Percentiles rank a stretch among this genome's conserved stretches.
These are phyloP conservation scores for Lippia alba DNA, from an alignment of 305 asterid genomes.

Conservation along the genomic window DNA sequence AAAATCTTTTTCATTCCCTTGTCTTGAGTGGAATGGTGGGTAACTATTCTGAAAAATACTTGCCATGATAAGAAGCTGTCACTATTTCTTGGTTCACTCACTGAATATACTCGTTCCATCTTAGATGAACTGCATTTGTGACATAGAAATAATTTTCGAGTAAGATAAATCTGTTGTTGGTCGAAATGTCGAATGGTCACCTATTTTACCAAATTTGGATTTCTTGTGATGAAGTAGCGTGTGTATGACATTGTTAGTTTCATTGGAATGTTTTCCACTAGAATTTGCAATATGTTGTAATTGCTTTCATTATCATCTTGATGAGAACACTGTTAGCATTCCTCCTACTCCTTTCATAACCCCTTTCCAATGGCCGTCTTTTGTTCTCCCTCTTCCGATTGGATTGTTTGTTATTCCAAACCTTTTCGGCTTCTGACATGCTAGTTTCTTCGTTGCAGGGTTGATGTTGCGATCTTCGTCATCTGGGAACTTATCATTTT, in stretches of 20 bases:
- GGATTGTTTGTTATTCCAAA: too few species aligned
- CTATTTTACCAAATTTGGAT: neutral
- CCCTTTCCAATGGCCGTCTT: too few species aligned
- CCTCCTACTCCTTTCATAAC: too few species aligned
- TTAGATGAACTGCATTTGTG: conserved; percentile 4
- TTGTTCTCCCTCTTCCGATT: too few species aligned
- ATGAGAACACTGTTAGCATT: too few species aligned
- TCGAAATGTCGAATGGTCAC: neutral
- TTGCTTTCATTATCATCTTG: neutral
- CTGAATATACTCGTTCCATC: neutral
- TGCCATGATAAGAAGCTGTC: neutral
- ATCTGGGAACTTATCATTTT: conserved; percentile 88
- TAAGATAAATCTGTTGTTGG: conserved; percentile 1
- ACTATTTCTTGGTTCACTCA: conserved; percentile 5
- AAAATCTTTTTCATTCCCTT: too few species aligned
- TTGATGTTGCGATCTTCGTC: conserved; percentile 79
- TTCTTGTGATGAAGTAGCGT: neutral
- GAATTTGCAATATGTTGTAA: neutral
- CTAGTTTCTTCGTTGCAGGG: conserved; percentile 56
- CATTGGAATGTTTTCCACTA: conserved; percentile 6
- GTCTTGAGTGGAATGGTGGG: too few species aligned
- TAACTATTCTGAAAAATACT: neutral
- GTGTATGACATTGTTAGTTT: conserved; percentile 1
- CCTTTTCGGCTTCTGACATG: conserved; percentile 19
- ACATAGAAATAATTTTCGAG: neutral